A percentile compares a stretch with the other conserved stretches of the same genome.
Conservation (phyloP, 2,329 filamentous ascomycete species). For the Trichoderma simmonsii region DNA sequence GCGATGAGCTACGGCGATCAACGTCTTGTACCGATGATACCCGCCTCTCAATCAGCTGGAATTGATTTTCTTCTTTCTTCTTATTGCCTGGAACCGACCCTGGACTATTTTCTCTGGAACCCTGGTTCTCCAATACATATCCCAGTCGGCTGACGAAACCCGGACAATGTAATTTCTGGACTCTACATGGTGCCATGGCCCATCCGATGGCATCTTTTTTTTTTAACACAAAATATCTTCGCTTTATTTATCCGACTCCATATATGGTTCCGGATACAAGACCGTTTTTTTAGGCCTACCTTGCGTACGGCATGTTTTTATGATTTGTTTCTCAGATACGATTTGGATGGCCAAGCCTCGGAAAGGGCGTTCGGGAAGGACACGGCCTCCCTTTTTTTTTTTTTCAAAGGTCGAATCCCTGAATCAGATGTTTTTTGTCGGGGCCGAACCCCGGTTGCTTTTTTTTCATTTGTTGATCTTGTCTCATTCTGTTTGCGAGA, state of each 20-base stretch:
- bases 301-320: not conserved
- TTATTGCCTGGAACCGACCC: not conserved
- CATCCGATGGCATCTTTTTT: not conserved
- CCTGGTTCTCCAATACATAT: not conserved
- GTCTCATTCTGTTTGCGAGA: constrained; percentile 8
- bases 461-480: constrained; percentile 1
- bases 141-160: not conserved
- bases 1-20: not conserved
- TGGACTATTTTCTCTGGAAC: not conserved
- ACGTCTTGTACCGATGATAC: constrained; percentile 13
- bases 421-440: not conserved
- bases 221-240: not conserved
- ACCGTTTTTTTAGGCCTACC: not conserved
- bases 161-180: not conserved
- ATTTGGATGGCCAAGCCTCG: constrained; percentile 21
- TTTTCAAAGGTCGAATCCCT: not conserved
- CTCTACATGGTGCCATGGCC: not conserved
- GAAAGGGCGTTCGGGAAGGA: constrained; percentile 23
- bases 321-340: not conserved
- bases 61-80: not conserved
- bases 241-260: not conserved
- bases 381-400: not conserved
- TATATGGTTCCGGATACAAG: not conserved
- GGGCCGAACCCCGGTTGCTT: not conserved
- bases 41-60: constrained; percentile 4